These are phyloP conservation scores for Gracilariopsis chorda DNA, from an alignment of 23 red algal genomes.

Conservation along the genomic window DNA sequence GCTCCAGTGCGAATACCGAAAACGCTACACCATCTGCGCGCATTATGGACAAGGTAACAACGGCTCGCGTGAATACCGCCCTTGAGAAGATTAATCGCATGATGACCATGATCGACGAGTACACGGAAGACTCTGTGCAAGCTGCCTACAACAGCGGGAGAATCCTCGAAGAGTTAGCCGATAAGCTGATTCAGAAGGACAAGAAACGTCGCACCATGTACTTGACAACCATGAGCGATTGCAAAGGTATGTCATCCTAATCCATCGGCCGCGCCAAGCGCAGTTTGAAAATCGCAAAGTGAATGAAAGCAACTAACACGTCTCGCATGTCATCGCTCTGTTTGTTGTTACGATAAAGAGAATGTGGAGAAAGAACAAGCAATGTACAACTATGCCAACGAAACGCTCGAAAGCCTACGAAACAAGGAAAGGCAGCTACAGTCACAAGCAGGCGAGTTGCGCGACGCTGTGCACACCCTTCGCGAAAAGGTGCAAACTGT, in stretches of 20 bases:
- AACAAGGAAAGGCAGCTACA: background rate
- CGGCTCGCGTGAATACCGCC: background rate
- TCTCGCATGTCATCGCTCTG: too few relatives aligned
- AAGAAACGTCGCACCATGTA: background rate
- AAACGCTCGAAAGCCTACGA: background rate
- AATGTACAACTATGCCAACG: background rate
- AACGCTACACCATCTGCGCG: too few relatives aligned
- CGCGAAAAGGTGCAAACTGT: background rate
- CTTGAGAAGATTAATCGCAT: constrained; percentile 13
- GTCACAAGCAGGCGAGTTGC: background rate
- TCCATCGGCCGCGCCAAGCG: background rate
- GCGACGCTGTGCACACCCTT: background rate
- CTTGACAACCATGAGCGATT: background rate
- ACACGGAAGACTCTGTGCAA: background rate
- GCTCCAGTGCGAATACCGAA: too few relatives aligned
- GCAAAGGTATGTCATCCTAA: background rate
- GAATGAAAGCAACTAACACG: too few relatives aligned
- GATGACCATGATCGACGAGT: background rate
- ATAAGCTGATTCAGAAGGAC: background rate
- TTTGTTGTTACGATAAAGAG: background rate
- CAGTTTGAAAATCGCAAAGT: too few relatives aligned
- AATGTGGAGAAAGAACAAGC: constrained; percentile 22
- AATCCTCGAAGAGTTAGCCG: background rate
- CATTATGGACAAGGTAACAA: background rate
- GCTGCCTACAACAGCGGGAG: background rate